phyloP scores from a whole-genome alignment of 768 basidiomycete species.

The Leccinellum rugosiceps region DNA sequence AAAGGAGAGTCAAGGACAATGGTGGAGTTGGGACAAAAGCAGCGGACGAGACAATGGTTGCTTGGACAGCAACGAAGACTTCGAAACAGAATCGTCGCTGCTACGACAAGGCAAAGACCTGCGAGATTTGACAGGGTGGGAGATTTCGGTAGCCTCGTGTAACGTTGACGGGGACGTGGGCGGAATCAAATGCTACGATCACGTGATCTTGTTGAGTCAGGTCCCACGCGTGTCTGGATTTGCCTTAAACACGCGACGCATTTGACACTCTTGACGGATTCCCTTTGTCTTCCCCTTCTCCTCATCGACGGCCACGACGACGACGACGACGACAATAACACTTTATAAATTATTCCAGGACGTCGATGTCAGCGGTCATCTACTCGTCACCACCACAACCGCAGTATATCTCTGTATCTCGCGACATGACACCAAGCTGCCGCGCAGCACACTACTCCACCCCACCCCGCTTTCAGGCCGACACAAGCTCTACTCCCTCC shows the following conservation, averaged over 20 bases:
- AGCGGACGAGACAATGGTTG: background rate
- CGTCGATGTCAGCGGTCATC: constrained; percentile 25
- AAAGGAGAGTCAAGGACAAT: constrained; percentile 20
- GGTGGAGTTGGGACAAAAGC: constrained; percentile 14
- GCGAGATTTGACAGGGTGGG: background rate
- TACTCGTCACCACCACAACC: constrained; percentile 29
- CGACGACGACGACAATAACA: background rate
- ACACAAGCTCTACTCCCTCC: constrained; percentile 25
- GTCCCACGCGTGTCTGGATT: constrained; percentile 28
- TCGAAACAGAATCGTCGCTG: background rate
- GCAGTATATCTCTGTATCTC: constrained; percentile 36
- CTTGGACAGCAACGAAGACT: background rate
- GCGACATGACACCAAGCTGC: constrained; percentile 34
- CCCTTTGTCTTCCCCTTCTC: constrained; percentile 15
- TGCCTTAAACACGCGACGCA: constrained; percentile 29
- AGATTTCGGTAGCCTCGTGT: constrained; percentile 31
- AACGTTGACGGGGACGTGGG: constrained; percentile 31
- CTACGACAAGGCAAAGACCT: background rate
- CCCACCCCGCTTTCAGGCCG: constrained; percentile 30
- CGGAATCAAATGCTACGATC: constrained; percentile 28
- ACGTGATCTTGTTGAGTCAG: constrained; percentile 34
- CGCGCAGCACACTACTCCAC: constrained; percentile 32
- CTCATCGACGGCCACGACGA: background rate
- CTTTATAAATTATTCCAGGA: background rate
- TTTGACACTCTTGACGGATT: constrained; percentile 5